Conservation (phyloP, 208 protist genomes). For the Leptomonas pyrrhocoris region DNA sequence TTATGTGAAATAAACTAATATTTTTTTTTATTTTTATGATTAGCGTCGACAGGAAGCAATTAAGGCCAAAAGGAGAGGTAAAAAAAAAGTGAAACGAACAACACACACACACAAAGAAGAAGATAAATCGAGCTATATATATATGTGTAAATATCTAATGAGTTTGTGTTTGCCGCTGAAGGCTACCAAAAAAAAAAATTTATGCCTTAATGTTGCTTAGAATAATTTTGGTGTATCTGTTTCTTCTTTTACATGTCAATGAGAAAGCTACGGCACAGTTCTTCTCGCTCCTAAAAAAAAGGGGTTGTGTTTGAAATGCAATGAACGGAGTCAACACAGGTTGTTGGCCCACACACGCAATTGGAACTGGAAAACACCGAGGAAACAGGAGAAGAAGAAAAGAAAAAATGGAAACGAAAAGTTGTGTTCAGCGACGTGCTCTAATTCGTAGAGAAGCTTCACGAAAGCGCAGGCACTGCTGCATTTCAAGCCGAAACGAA, state of each 20-base stretch:
- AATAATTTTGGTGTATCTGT: too few species aligned
- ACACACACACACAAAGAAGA: not conserved
- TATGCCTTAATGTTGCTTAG: not conserved
- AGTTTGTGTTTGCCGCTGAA: not conserved
- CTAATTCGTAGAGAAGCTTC: not conserved
- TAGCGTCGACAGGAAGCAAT: not conserved
- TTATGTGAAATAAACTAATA: too few species aligned
- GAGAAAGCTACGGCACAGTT: too few species aligned
- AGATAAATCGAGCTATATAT: not conserved
- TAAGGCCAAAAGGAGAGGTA: not conserved
- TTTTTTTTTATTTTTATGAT: not conserved
- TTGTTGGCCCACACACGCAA: conserved; percentile 14
- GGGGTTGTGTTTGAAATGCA: not conserved
- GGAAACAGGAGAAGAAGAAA: not conserved
- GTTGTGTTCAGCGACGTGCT: not conserved
- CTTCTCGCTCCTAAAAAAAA: not conserved
- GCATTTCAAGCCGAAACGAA: not conserved
- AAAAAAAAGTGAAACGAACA: not conserved
- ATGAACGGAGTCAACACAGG: conserved; percentile 9
- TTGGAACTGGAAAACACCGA: not conserved
- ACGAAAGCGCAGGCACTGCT: not conserved
- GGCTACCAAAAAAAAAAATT: not conserved
- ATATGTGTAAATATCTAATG: not conserved
- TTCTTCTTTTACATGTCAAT: too few species aligned
- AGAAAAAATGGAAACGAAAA: not conserved